These are phyloP conservation scores for Protostelium mycophagum DNA, from an alignment of 78 protist genomes.

Conservation along the genomic window DNA sequence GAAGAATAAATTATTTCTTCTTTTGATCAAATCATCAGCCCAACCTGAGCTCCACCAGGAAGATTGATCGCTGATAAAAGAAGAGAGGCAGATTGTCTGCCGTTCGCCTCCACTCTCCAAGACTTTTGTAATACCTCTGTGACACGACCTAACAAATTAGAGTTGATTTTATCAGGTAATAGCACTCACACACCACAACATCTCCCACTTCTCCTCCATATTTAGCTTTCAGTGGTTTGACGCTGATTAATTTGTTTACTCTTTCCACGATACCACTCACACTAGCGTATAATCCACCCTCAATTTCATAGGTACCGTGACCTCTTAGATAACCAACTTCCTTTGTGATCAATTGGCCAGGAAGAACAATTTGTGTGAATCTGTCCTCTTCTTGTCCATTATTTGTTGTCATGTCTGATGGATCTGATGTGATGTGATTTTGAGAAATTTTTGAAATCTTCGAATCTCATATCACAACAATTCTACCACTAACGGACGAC, in stretches of 20 bases:
- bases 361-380: slow-evolving; percentile 19
- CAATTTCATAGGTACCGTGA: slow-evolving; percentile 49
- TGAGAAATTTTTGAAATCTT: no score
- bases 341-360: slow-evolving; percentile 45
- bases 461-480: no score
- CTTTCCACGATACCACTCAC: slow-evolving; percentile 80
- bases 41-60: slow-evolving; percentile 81
- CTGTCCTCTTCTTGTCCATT: no score
- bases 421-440: no score
- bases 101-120: slow-evolving; percentile 77
- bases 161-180: background rate
- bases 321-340: slow-evolving; percentile 57
- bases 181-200: slow-evolving; percentile 71
- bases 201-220: slow-evolving; percentile 84
- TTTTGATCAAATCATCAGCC: background rate
- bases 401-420: no score
- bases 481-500: no score
- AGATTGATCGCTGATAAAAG: slow-evolving; percentile 71
- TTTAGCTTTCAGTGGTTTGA: slow-evolving; percentile 60
- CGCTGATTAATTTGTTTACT: slow-evolving; percentile 68
- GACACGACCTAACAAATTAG: background rate
- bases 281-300: slow-evolving; percentile 18
- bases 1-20: background rate
- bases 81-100: slow-evolving; percentile 62
- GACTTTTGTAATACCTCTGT: slow-evolving; percentile 56